These are phyloP conservation scores for Pleurotus cornucopiae DNA, from an alignment of 768 basidiomycete genomes.

Conservation along the genomic window DNA sequence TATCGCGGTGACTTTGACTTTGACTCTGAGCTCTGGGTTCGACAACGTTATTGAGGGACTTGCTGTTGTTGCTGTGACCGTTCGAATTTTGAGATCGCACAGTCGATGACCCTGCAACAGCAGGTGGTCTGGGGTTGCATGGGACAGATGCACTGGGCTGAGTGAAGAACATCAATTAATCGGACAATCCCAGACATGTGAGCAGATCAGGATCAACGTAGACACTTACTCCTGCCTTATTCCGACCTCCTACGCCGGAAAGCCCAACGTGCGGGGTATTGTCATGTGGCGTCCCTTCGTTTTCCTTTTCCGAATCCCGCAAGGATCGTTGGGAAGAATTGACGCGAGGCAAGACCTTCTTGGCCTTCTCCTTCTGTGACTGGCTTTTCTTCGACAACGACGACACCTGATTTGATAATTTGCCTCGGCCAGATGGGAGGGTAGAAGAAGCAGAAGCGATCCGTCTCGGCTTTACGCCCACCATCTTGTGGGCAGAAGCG, in stretches of 20 bases:
- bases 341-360: not conserved
- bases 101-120: not conserved
- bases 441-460: not conserved
- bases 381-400: too few relatives aligned
- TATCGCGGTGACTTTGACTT: constrained; percentile 12
- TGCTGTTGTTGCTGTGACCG: too few relatives aligned
- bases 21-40: constrained; percentile 6
- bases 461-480: not conserved
- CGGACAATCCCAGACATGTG: not conserved
- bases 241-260: not conserved
- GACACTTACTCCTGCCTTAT: not conserved
- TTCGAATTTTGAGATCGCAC: not conserved
- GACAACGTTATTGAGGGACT: too few relatives aligned
- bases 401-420: not conserved
- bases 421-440: not conserved
- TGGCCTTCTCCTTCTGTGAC: not conserved
- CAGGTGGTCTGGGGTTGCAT: not conserved
- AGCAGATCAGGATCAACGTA: not conserved
- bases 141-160: not conserved
- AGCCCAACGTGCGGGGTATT: not conserved
- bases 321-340: not conserved
- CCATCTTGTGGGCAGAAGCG: not conserved
- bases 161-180: not conserved
- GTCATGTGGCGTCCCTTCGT: not conserved
- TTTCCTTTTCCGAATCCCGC: not conserved